Evolutionary conservation across 176 grass and related monocot species (phyloP).

Genomic region (Oryza meyeriana): DNA sequence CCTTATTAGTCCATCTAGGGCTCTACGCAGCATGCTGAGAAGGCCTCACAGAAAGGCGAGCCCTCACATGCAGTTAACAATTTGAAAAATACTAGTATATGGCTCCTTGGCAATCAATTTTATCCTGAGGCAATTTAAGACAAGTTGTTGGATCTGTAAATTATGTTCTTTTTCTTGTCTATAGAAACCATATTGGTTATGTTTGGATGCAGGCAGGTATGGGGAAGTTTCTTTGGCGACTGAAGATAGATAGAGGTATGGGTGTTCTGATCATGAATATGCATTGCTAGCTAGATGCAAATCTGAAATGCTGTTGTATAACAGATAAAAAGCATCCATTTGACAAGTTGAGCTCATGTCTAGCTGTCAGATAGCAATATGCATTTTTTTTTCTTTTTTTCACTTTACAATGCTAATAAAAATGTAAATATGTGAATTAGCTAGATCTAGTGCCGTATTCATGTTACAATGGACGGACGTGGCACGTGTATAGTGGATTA

Average conservation of each 20-base stretch:
- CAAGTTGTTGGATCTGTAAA: conserved; percentile 41
- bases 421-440: neutral
- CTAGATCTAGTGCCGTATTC: neutral
- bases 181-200: neutral
- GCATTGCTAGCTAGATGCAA: neutral
- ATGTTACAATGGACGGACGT: neutral
- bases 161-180: neutral
- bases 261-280: conserved; percentile 24
- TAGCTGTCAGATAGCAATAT: neutral
- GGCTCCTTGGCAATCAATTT: neutral
- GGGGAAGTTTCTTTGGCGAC: conserved; percentile 20
- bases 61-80: conserved; percentile 1
- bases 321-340: conserved; percentile 2
- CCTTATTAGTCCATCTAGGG: conserved; percentile 20
- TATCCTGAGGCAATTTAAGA: conserved; percentile 6
- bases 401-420: neutral
- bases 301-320: neutral
- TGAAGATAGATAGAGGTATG: conserved; percentile 15
- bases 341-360: neutral
- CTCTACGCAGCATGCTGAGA: neutral
- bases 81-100: neutral
- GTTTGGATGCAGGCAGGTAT: conserved; percentile 1
- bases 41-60: conserved; percentile 19
- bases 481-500: neutral
- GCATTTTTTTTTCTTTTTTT: neutral